Evolutionary conservation across 192 early-diverging fungal species (phyloP), one percentile per base, ranked within the genome.

Genomic region (Coemansia sp.): DNA sequence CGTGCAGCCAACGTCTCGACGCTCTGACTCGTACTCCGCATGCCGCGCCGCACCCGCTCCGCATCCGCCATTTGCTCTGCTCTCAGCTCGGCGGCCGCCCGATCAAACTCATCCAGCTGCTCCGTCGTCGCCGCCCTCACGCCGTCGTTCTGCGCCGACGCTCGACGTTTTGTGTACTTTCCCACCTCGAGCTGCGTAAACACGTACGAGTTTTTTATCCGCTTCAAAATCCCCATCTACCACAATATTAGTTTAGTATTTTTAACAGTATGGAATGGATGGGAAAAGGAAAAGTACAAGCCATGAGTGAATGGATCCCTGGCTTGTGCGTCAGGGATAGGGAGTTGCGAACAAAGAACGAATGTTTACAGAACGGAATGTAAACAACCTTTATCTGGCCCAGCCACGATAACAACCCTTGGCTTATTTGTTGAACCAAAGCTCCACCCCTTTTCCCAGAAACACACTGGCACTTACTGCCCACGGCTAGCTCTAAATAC

Each of bases 121-220:
- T 43, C 61, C 0, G 64, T 48, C 8, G 68, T 49, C 2, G 39
- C 52, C 19, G 71, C 27, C 9, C 65, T 52, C 27, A 57, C 29
- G 6, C 29, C 29, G 29, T 52, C 23, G 26, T 43, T 25, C 59
- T 45, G 8, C 51, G 14, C 55, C 0, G 12, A 26, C 37, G 43
- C 31, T n/a, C 82, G 63, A 50, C 82, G 82, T 64, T 77, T 76
- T 48, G 82, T 83, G 69, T 83, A 83, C 71, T 83, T 83, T 51
- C 82, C 82, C 6, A 83, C 82, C 56, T 83, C 82, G 43, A 79
- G 26, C 27, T 83, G 82, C 25, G 82, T 83, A 60, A 80, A 80
- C 68, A 83, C 49, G 55, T 80, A 83, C 59, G 77, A 80, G 55
- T 68, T 64, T 67, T 80, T 79, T 43, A 83, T 80, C 65, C 79